Percentiles rank a stretch among this genome's conserved stretches.
These are phyloP conservation scores for Gyromitra esculenta DNA, from an alignment of 2,329 filamentous ascomycete species.

Conservation along the genomic window DNA sequence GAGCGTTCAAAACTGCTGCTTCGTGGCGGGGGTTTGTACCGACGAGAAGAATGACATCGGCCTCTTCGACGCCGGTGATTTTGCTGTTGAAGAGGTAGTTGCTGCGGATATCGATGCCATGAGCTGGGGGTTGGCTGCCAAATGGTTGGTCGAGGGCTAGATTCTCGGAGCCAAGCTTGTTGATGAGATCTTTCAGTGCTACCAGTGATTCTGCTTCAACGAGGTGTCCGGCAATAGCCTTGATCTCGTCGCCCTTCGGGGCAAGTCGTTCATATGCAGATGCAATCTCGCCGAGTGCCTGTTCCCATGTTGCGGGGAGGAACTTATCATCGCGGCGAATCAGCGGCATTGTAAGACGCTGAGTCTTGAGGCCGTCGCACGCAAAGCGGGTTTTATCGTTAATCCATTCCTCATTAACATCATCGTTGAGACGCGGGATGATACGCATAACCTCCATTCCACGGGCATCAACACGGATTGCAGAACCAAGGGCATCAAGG, in stretches of 20 bases:
- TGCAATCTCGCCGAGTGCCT: slow-evolving; percentile 87
- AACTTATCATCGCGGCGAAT: slow-evolving; percentile 90
- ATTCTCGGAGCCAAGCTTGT: slow-evolving; percentile 96
- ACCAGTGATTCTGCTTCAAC: slow-evolving; percentile 93
- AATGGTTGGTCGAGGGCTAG: slow-evolving; percentile 88
- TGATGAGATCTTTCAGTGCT: slow-evolving; percentile 95
- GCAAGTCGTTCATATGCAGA: slow-evolving; percentile 80
- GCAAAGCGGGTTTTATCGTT: slow-evolving; percentile 98
- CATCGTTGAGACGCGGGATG: slow-evolving; percentile 90
- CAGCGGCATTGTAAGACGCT: slow-evolving; percentile 90
- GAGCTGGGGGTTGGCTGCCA: slow-evolving; percentile 83
- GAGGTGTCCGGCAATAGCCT: slow-evolving; percentile 89
- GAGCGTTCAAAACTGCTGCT: slow-evolving; percentile 92
- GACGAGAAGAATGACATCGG: slow-evolving; percentile 88
- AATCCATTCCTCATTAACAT: slow-evolving; percentile 99
- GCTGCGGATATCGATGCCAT: slow-evolving; percentile 90
- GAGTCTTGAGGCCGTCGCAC: slow-evolving; percentile 94
- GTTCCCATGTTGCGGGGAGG: slow-evolving; percentile 92
- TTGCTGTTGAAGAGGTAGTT: slow-evolving; percentile 98
- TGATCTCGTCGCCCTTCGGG: slow-evolving; percentile 92
- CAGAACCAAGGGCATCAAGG: slow-evolving; percentile 88
- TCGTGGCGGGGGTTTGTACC: slow-evolving; percentile 96
- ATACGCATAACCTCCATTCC: slow-evolving; percentile 97
- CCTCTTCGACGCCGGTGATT: slow-evolving; percentile 92
- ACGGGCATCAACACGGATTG: slow-evolving; percentile 91